A percentile compares a stretch with the other conserved stretches of the same genome.
Conservation (phyloP, 2,329 filamentous ascomycete genomes). For the Rosellinia necatrix region DNA sequence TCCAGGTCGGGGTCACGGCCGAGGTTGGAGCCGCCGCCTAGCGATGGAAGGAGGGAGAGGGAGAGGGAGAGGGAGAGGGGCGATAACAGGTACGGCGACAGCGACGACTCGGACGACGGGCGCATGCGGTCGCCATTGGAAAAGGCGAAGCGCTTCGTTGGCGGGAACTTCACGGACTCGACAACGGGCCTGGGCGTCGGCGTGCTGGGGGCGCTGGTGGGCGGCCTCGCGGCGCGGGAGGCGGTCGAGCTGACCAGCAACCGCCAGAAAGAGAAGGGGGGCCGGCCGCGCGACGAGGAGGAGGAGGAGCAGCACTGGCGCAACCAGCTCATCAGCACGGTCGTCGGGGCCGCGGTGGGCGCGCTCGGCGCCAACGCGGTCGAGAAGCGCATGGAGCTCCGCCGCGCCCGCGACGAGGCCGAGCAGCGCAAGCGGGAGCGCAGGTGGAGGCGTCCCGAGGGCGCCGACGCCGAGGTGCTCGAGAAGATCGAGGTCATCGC, state of each 20-base stretch:
- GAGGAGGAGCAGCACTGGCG: constrained; percentile 41
- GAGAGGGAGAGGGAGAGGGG: constrained; percentile 21
- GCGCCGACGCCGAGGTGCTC: constrained; percentile 17
- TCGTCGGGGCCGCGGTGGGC: constrained; percentile 59
- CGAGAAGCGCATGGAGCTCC: constrained; percentile 40
- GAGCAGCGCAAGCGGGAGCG: constrained; percentile 37
- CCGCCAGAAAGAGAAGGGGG: constrained; percentile 37
- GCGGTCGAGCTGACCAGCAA: constrained; percentile 48
- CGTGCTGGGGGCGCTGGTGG: constrained; percentile 58
- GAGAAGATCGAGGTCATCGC: constrained; percentile 32
- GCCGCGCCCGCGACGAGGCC: constrained; percentile 34
- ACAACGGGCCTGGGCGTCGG: constrained; percentile 55
- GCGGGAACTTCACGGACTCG: constrained; percentile 54
- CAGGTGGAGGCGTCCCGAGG: constrained; percentile 27
- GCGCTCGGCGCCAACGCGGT: constrained; percentile 55
- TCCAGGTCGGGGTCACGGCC: constrained; percentile 36
- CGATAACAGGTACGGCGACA: constrained; percentile 28
- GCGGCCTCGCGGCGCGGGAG: constrained; percentile 57
- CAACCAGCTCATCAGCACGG: constrained; percentile 51
- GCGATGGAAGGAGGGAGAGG: constrained; percentile 22
- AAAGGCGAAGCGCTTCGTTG: constrained; percentile 48
- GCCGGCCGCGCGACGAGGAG: constrained; percentile 40
- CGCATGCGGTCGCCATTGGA: constrained; percentile 42
- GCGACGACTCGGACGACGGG: constrained; percentile 35
- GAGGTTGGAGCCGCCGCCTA: constrained; percentile 35